phyloP scores from a whole-genome alignment of 441 rosid genomes.

The Brassica hybrid region DNA sequence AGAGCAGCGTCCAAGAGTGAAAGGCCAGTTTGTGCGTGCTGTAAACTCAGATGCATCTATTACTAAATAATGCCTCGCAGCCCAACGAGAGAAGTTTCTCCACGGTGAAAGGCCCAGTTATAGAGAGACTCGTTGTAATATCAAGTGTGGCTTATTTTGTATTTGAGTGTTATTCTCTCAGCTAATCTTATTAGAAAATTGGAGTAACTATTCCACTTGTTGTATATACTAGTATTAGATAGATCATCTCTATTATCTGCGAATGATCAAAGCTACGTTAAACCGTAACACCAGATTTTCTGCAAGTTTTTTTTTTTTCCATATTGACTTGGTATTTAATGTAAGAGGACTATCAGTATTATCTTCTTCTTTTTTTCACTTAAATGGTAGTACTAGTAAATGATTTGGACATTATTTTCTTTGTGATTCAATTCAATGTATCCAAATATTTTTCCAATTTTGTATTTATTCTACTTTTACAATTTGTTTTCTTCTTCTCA shows the following conservation, averaged over 20 bases:
- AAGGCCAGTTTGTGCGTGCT: constrained; percentile 79
- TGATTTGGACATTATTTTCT: background rate
- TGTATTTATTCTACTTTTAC: background rate
- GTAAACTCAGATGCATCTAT: constrained; percentile 38
- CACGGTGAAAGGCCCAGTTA: background rate
- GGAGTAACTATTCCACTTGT: background rate
- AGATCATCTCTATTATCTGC: background rate
- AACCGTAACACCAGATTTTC: background rate
- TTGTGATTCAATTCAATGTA: background rate
- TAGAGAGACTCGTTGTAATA: background rate
- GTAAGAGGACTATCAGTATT: background rate
- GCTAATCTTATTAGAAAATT: constrained; percentile 11
- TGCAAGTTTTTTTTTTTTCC: background rate
- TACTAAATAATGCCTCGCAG: constrained; percentile 7
- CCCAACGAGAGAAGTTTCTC: background rate
- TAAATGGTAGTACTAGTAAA: background rate
- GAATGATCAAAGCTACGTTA: background rate
- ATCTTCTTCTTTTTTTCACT: background rate
- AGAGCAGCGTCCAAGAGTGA: constrained; percentile 84
- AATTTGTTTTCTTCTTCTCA: background rate
- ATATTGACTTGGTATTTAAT: background rate
- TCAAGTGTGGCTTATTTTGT: constrained; percentile 3
- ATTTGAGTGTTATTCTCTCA: constrained; percentile 8
- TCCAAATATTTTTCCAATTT: background rate
- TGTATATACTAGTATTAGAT: constrained; percentile 2